These are phyloP conservation scores for Kregervanrija pseudodelftensis DNA, from an alignment of 805 yeast genomes.

Conservation along the genomic window DNA sequence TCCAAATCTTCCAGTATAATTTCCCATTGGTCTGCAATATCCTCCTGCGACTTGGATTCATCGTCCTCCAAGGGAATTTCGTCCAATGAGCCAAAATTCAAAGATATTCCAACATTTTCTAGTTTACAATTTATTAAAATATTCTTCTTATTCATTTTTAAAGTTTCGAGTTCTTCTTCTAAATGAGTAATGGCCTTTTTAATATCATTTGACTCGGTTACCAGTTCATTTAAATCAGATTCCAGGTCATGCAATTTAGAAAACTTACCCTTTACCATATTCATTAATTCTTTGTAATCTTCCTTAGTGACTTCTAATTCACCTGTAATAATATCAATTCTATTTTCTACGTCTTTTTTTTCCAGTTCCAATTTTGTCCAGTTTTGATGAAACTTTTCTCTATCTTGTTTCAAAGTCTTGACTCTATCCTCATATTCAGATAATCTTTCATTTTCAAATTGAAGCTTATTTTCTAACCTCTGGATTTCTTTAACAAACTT, in stretches of 20 bases:
- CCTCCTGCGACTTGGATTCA: constrained; percentile 15
- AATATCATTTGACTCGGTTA: constrained; percentile 24
- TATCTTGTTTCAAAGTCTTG: constrained; percentile 34
- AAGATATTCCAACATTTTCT: constrained; percentile 59
- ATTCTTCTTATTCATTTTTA: constrained; percentile 49
- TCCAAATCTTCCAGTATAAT: constrained; percentile 37
- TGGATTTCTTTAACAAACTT: constrained; percentile 56
- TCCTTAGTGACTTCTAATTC: constrained; percentile 33
- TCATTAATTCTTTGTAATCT: constrained; percentile 22
- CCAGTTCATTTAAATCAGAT: constrained; percentile 20
- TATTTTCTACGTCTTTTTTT: constrained; percentile 25
- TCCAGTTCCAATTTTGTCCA: constrained; percentile 27
- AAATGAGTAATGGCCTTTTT: constrained; percentile 31
- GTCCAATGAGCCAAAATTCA: constrained; percentile 52
- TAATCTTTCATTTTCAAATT: constrained; percentile 57
- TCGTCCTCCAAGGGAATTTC: constrained; percentile 51
- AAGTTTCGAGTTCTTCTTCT: constrained; percentile 49
- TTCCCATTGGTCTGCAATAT: constrained; percentile 28
- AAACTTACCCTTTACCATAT: constrained; percentile 11
- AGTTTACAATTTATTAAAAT: constrained; percentile 68
- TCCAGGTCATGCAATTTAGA: constrained; percentile 23
- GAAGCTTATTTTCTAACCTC: constrained; percentile 50
- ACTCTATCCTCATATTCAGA: constrained; percentile 44
- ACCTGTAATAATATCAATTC: constrained; percentile 33
- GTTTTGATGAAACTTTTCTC: constrained; percentile 29